Evolutionary conservation across 2,329 filamentous ascomycete genomes (phyloP).

Genomic region (Fusarium bulbicola): DNA sequence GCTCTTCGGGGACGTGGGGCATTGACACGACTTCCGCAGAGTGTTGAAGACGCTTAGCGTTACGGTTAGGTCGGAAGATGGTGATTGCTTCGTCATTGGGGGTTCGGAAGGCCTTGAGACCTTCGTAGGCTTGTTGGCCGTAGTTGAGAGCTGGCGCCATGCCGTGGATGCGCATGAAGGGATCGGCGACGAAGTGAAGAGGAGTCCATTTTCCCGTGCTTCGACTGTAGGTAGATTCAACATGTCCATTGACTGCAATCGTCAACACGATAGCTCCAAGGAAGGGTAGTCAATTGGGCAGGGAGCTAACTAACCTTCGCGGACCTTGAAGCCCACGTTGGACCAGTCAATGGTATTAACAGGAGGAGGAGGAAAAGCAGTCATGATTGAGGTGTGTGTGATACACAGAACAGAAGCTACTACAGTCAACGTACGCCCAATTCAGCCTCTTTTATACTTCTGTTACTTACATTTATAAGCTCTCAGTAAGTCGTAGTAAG

Average conservation of each 20-base stretch:
- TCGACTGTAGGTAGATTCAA: conserved; percentile 84
- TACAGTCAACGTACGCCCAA: not conserved
- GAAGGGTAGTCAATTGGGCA: not conserved
- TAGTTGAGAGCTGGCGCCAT: conserved; percentile 98
- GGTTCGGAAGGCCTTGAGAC: conserved; percentile 93
- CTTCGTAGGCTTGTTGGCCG: conserved; percentile 96
- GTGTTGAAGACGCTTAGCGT: conserved; percentile 85
- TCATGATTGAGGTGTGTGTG: conserved; percentile 48
- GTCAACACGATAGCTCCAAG: not conserved
- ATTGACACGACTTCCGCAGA: conserved; percentile 86
- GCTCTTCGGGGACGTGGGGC: conserved; percentile 77
- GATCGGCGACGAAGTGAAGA: conserved; percentile 82
- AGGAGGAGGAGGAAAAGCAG: conserved; percentile 77
- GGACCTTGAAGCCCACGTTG: conserved; percentile 90
- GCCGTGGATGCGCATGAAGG: conserved; percentile 88
- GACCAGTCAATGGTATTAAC: conserved; percentile 90
- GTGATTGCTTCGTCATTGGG: conserved; percentile 75
- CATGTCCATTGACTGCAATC: conserved; percentile 84
- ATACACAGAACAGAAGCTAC: not conserved
- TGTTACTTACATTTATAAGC: not conserved
- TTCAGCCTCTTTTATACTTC: not conserved
- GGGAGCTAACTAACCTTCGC: conserved; percentile 74
- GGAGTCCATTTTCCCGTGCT: conserved; percentile 80
- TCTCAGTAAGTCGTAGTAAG: not conserved
- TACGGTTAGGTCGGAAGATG: conserved; percentile 88